These are phyloP conservation scores for Cystobasidium onofrii DNA, from an alignment of 768 basidiomycete genomes.

Conservation along the genomic window DNA sequence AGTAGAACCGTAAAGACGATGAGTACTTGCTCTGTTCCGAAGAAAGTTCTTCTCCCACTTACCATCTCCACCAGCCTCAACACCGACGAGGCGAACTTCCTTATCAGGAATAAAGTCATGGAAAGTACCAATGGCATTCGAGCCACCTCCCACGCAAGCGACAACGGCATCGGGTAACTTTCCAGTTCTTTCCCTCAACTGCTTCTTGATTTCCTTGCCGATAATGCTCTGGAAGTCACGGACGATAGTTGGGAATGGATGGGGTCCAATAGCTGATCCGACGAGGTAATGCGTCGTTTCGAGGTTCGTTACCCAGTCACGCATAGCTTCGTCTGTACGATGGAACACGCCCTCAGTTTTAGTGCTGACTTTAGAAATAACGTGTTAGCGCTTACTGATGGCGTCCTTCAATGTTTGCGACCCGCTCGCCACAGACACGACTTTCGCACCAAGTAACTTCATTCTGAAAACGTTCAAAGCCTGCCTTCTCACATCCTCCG, in stretches of 20 bases:
- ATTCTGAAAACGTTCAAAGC: constrained; percentile 97
- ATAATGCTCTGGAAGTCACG: constrained; percentile 96
- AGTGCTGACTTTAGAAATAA: not conserved
- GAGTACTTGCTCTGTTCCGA: constrained; percentile 44
- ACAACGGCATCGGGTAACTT: constrained; percentile 91
- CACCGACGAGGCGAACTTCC: constrained; percentile 74
- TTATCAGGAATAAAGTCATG: constrained; percentile 90
- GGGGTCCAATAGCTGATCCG: constrained; percentile 93
- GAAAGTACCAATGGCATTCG: constrained; percentile 93
- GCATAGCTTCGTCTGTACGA: constrained; percentile 68
- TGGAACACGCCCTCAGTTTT: not conserved
- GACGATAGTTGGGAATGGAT: constrained; percentile 98
- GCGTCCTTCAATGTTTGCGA: constrained; percentile 95
- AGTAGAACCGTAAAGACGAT: not conserved
- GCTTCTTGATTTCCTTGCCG: constrained; percentile 83
- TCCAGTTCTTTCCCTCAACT: constrained; percentile 61
- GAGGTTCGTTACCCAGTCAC: constrained; percentile 97
- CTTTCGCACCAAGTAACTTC: constrained; percentile 91
- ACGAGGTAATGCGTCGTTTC: constrained; percentile 91
- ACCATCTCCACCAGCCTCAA: constrained; percentile 98
- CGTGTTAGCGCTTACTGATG: constrained; percentile 55
- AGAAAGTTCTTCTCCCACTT: too few species aligned
- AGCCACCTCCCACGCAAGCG: constrained; percentile 95
- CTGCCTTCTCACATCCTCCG: constrained; percentile 91
- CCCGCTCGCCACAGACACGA: constrained; percentile 85